Percentiles rank a stretch among this genome's conserved stretches.
Evolutionary conservation across 2,329 filamentous ascomycete species (phyloP).

Genomic region (Colletotrichum karsti): DNA sequence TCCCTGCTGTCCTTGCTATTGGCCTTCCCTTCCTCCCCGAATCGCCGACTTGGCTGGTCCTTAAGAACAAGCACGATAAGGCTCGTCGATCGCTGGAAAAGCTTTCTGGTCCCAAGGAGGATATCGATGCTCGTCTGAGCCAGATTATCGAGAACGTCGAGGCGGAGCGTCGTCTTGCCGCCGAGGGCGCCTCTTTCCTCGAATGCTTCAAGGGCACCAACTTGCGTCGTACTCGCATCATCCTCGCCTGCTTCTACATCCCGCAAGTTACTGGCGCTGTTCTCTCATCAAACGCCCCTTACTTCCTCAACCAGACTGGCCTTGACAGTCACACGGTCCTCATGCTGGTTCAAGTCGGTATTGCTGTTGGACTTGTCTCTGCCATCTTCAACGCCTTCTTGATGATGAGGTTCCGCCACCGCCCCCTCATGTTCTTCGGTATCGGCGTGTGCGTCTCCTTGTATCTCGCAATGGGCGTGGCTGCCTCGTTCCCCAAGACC

Average conservation of each 20-base stretch:
- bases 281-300: constrained; percentile 34
- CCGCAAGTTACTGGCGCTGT: constrained; percentile 30
- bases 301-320: constrained; percentile 35
- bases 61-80: constrained; percentile 38
- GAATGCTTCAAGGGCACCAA: constrained; percentile 45
- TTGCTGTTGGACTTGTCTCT: constrained; percentile 30
- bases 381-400: constrained; percentile 32
- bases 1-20: constrained; percentile 32
- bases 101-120: constrained; percentile 35
- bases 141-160: constrained; percentile 49
- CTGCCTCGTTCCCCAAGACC: constrained; percentile 27
- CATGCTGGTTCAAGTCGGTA: constrained; percentile 32
- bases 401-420: constrained; percentile 32
- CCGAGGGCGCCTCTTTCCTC: constrained; percentile 37
- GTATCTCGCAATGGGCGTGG: constrained; percentile 34
- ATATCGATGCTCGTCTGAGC: constrained; percentile 43
- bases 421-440: constrained; percentile 33
- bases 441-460: constrained; percentile 28
- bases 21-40: constrained; percentile 43
- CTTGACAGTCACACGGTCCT: constrained; percentile 29
- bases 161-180: constrained; percentile 35
- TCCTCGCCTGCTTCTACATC: constrained; percentile 31
- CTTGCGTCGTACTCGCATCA: constrained; percentile 40
- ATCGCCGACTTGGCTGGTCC: constrained; percentile 48
- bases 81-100: constrained; percentile 40